Conservation (phyloP, 1,139 yeast genomes). For the Fermentozyma sake region DNA sequence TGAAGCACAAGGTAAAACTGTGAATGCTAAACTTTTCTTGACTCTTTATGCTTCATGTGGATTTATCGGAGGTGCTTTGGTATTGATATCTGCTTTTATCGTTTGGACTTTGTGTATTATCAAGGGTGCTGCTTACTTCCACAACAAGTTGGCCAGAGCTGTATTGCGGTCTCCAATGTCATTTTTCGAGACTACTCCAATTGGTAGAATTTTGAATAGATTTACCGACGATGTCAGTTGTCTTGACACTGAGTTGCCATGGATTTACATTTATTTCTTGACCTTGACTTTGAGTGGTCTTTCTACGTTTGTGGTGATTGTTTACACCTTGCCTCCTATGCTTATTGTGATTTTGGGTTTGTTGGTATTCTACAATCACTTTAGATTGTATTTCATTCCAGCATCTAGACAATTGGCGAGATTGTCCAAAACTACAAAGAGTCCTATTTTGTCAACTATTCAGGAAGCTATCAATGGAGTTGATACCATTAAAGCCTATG, state of each 20-base stretch:
- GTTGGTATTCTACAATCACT: constrained; percentile 19
- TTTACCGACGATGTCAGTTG: constrained; percentile 25
- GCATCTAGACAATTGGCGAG: constrained; percentile 25
- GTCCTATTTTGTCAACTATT: constrained; percentile 24
- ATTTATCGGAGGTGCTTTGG: constrained; percentile 18
- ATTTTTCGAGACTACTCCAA: constrained; percentile 29
- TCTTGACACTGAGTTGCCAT: constrained; percentile 22
- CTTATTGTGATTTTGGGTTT: constrained; percentile 14
- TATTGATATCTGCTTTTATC: constrained; percentile 19
- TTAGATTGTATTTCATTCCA: constrained; percentile 20
- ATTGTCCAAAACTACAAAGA: constrained; percentile 18
- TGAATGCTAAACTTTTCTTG: constrained; percentile 15
- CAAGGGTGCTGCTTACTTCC: constrained; percentile 21
- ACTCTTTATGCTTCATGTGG: constrained; percentile 18
- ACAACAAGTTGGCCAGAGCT: constrained; percentile 21
- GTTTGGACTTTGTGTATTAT: constrained; percentile 26
- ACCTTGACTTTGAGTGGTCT: constrained; percentile 10
- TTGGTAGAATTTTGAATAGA: constrained; percentile 27
- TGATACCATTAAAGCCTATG: constrained; percentile 26
- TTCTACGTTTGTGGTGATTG: constrained; percentile 18
- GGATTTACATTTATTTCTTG: constrained; percentile 20
- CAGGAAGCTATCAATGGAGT: constrained; percentile 28
- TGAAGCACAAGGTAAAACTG: constrained; percentile 17
- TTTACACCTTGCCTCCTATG: constrained; percentile 23
- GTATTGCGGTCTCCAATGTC: constrained; percentile 29